phyloP scores from a whole-genome alignment of 352 stramenopile species.

The Pelagophyceae sp. region DNA sequence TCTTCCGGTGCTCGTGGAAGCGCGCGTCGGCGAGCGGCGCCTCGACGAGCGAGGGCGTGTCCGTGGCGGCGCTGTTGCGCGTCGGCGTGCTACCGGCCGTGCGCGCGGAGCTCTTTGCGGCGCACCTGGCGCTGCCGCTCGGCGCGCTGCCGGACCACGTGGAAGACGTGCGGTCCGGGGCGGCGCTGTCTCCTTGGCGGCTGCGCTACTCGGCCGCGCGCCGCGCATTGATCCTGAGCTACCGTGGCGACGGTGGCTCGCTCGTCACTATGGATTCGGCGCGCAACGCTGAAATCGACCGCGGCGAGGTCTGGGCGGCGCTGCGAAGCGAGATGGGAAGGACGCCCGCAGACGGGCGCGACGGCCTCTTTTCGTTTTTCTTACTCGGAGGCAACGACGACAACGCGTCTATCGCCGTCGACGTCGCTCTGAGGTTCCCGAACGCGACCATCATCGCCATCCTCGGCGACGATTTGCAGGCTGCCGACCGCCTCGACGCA shows the following conservation, averaged over 20 bases:
- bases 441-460: slow-evolving; percentile 22
- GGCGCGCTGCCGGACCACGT: background rate
- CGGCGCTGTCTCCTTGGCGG: background rate
- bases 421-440: slow-evolving; percentile 14
- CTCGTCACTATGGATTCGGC: background rate
- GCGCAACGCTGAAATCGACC: background rate
- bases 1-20: background rate
- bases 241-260: background rate
- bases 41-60: background rate
- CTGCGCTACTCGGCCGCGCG: background rate
- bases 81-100: background rate
- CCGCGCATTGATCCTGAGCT: background rate
- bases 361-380: slow-evolving; percentile 26
- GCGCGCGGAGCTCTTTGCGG: background rate
- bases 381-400: background rate
- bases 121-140: background rate
- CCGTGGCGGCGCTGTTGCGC: background rate
- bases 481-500: background rate
- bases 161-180: background rate
- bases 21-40: too few species aligned
- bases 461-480: background rate
- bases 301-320: background rate
- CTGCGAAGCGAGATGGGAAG: background rate
- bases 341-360: background rate
- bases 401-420: background rate